Percentiles rank a stretch among this genome's conserved stretches.
These are phyloP conservation scores for Dryadomyces sulphureus DNA, from an alignment of 2,329 filamentous ascomycete genomes.

Conservation along the genomic window DNA sequence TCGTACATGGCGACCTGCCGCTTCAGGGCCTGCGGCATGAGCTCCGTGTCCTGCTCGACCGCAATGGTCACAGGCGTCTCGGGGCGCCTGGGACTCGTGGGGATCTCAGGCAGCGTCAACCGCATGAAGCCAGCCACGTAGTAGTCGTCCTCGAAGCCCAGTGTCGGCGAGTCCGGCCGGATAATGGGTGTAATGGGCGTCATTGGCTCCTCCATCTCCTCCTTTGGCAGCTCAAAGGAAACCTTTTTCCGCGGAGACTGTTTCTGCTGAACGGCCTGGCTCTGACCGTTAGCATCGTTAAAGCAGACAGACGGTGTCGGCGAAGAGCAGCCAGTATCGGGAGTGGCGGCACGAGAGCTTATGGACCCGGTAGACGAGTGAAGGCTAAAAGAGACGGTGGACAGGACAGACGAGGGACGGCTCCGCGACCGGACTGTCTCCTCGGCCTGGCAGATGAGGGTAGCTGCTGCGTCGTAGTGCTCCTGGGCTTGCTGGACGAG, in stretches of 20 bases:
- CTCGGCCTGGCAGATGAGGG: conserved; percentile 32
- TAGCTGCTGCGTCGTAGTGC: conserved; percentile 34
- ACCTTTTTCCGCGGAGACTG: conserved; percentile 23
- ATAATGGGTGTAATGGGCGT: conserved; percentile 28
- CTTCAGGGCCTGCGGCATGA: conserved; percentile 7
- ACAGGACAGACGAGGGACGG: conserved; percentile 21
- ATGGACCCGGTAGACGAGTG: conserved; percentile 32
- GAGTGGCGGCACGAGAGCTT: conserved; percentile 26
- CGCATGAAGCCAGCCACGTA: conserved; percentile 14
- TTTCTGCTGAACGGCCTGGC: conserved; percentile 1
- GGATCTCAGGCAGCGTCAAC: conserved; percentile 15
- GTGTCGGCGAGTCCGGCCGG: conserved; percentile 44
- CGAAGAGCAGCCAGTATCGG: conserved; percentile 30
- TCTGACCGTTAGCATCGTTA: conserved; percentile 16
- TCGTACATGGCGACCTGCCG: not conserved
- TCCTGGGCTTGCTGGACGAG: conserved; percentile 35
- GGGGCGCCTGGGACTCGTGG: conserved; percentile 9
- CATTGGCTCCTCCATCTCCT: conserved; percentile 10
- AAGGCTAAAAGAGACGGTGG: conserved; percentile 20
- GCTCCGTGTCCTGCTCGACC: conserved; percentile 9
- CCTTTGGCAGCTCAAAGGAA: conserved; percentile 26
- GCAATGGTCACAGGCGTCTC: conserved; percentile 1
- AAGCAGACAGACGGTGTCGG: conserved; percentile 29
- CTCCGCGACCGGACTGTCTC: conserved; percentile 20
- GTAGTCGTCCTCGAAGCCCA: conserved; percentile 36